phyloP scores from a whole-genome alignment of 2,329 filamentous ascomycete genomes.

The Alternaria solani region DNA sequence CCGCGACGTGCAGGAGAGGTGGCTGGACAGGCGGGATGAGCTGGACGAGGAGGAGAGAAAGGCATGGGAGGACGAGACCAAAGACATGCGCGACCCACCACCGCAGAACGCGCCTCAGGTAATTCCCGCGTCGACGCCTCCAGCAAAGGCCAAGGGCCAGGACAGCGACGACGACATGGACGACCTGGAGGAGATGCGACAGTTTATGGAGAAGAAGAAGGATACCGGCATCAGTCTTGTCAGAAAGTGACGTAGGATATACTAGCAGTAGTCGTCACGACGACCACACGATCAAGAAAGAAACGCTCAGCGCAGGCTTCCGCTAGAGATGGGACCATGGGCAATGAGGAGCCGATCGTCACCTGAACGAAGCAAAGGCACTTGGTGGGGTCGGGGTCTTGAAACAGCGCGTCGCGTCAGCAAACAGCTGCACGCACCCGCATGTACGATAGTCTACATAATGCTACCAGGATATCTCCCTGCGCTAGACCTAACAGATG shows the following conservation, averaged over 20 bases:
- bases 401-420: conserved; percentile 24
- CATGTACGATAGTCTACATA: conserved; percentile 5
- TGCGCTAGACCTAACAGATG: conserved; percentile 11
- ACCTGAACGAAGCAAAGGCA: neutral
- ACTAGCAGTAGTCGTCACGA: neutral
- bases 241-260: conserved; percentile 57
- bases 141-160: conserved; percentile 9
- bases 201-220: conserved; percentile 45
- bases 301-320: neutral
- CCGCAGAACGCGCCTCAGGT: conserved; percentile 11
- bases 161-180: conserved; percentile 48
- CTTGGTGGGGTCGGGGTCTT: conserved; percentile 9
- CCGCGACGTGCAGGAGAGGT: conserved; percentile 91
- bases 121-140: conserved; percentile 9
- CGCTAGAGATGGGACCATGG: neutral
- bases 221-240: conserved; percentile 76
- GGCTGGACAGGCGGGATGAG: conserved; percentile 89
- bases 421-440: conserved; percentile 20
- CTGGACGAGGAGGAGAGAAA: conserved; percentile 82
- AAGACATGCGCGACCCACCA: conserved; percentile 46
- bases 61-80: conserved; percentile 78
- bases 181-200: conserved; percentile 51
- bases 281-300: neutral
- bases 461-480: conserved; percentile 1
- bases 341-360: neutral